Conservation (phyloP, 306 rosid species). For the Dryas octopetala region DNA sequence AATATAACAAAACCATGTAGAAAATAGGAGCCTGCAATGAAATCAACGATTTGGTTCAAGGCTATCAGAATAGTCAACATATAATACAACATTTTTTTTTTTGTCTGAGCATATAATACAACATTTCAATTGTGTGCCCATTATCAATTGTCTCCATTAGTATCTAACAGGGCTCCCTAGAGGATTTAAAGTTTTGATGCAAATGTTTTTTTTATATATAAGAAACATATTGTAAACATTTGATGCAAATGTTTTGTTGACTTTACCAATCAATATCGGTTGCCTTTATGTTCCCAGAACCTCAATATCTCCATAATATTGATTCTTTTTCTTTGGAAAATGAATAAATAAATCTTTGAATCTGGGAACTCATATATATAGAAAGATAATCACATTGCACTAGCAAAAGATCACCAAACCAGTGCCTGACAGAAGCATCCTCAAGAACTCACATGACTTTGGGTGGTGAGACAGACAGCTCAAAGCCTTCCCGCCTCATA, state of each 20-base stretch:
- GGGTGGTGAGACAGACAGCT: conserved; percentile 92
- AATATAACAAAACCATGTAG: background rate
- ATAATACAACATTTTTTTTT: background rate
- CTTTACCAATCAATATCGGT: background rate
- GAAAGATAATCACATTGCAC: conserved; percentile 9
- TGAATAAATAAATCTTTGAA: background rate
- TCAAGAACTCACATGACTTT: conserved; percentile 86
- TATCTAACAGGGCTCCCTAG: background rate
- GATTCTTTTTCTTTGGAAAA: background rate
- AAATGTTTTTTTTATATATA: background rate
- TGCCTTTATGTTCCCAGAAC: background rate
- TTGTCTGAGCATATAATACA: background rate
- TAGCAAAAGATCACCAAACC: conserved; percentile 9
- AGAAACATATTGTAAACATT: background rate
- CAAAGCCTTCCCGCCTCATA: conserved; percentile 99
- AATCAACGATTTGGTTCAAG: background rate
- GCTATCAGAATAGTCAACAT: background rate
- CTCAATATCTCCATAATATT: background rate
- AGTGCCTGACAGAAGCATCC: conserved; percentile 14
- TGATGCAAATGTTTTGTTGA: background rate
- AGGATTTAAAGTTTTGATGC: background rate
- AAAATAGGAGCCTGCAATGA: background rate
- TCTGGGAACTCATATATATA: background rate
- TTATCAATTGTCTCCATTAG: background rate
- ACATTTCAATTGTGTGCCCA: background rate